These are phyloP conservation scores for Starmerella potacharoeniae DNA, from an alignment of 805 yeast species.

Conservation along the genomic window DNA sequence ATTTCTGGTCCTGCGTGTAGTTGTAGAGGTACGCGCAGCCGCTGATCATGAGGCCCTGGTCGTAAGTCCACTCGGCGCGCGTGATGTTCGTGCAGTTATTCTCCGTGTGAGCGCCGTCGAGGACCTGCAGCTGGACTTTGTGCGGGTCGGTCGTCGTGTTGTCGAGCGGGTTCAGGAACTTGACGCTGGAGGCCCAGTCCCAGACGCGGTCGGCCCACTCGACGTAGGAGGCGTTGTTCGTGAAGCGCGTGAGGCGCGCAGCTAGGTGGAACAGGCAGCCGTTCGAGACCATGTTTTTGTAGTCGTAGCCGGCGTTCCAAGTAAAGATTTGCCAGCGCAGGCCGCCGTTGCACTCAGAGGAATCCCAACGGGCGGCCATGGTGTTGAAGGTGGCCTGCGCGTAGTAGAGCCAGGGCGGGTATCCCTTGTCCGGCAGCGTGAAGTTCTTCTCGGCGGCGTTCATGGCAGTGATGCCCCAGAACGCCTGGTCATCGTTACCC, in stretches of 20 bases:
- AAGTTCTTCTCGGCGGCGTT: slow-evolving; percentile 85
- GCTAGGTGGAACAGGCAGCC: slow-evolving; percentile 81
- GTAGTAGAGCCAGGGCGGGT: slow-evolving; percentile 54
- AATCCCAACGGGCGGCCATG: slow-evolving; percentile 85
- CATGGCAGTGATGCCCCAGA: slow-evolving; percentile 92
- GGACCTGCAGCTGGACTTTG: slow-evolving; percentile 18
- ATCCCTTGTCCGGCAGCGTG: slow-evolving; percentile 44
- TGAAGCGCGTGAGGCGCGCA: slow-evolving; percentile 76
- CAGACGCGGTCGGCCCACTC: slow-evolving; percentile 66
- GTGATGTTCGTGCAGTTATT: slow-evolving; percentile 53
- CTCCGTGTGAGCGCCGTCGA: slow-evolving; percentile 31
- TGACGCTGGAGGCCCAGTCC: slow-evolving; percentile 60
- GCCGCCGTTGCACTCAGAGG: slow-evolving; percentile 66
- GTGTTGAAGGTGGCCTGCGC: slow-evolving; percentile 87
- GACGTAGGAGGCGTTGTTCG: slow-evolving; percentile 59
- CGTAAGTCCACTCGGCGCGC: slow-evolving; percentile 70
- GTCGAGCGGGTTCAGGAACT: slow-evolving; percentile 35
- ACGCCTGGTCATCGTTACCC: slow-evolving; percentile 96
- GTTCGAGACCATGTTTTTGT: slow-evolving; percentile 84
- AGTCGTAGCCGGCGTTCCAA: slow-evolving; percentile 90
- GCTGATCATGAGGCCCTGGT: slow-evolving; percentile 64
- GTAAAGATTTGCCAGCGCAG: slow-evolving; percentile 91
- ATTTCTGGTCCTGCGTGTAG: slow-evolving; percentile 49
- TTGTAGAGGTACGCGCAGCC: slow-evolving; percentile 78
- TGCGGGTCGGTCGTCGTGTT: slow-evolving; percentile 31